Conservation (phyloP, 2,329 filamentous ascomycete species). For the Calycina herbarum region DNA sequence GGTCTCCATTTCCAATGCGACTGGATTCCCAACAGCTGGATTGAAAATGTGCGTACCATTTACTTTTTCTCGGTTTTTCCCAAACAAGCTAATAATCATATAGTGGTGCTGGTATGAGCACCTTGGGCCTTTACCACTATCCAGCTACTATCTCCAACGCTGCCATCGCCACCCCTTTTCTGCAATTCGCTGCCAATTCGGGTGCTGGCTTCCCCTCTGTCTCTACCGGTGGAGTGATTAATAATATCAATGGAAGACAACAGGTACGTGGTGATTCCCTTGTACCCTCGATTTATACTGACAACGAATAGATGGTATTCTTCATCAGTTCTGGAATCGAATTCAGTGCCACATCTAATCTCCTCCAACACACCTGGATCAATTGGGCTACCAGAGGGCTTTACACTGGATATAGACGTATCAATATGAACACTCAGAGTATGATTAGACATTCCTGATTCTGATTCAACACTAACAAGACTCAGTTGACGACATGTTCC, state of each 20-base stretch:
- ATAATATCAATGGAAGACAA: slow-evolving; percentile 55
- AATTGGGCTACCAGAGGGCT: slow-evolving; percentile 26
- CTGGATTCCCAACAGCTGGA: slow-evolving; percentile 54
- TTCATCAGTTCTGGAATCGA: slow-evolving; percentile 51
- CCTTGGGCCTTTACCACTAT: slow-evolving; percentile 57
- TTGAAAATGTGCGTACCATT: slow-evolving; percentile 39
- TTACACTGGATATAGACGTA: slow-evolving; percentile 21
- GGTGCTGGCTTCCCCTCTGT: slow-evolving; percentile 42
- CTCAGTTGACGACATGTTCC: slow-evolving; percentile 58
- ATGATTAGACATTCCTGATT: background rate
- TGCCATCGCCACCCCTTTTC: slow-evolving; percentile 53
- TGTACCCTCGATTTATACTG: too few relatives aligned
- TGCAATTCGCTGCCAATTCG: slow-evolving; percentile 49
- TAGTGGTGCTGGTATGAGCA: slow-evolving; percentile 45
- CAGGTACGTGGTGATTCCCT: slow-evolving; percentile 38
- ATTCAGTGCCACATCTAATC: slow-evolving; percentile 38
- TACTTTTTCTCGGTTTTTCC: slow-evolving; percentile 21
- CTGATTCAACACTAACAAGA: background rate
- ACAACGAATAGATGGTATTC: slow-evolving; percentile 49
- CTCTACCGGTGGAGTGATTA: slow-evolving; percentile 55
- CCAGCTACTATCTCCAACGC: slow-evolving; percentile 55
- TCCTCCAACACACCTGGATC: slow-evolving; percentile 25
- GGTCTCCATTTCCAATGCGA: slow-evolving; percentile 52
- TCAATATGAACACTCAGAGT: slow-evolving; percentile 26
- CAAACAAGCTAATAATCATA: background rate